These are phyloP conservation scores for Scheffersomyces stambukii DNA, from an alignment of 1,139 yeast species.

Conservation along the genomic window DNA sequence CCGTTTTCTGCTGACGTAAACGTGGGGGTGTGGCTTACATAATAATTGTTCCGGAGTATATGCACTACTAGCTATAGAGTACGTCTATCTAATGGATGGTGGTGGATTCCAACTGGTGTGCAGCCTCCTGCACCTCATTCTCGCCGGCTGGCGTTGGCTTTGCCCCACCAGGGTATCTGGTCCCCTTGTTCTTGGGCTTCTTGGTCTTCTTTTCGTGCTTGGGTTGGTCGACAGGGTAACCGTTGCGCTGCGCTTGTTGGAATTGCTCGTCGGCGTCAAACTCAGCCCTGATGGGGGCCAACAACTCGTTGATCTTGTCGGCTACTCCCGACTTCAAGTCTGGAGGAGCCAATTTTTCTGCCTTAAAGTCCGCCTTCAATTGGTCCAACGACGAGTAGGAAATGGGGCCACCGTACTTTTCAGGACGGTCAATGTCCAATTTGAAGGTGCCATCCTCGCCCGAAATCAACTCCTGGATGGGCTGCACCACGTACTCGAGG, in stretches of 20 bases:
- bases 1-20: too few species aligned
- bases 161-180: slow-evolving; percentile 70
- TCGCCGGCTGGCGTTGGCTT: slow-evolving; percentile 10
- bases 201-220: slow-evolving; percentile 64
- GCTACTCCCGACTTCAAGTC: slow-evolving; percentile 93
- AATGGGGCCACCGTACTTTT: slow-evolving; percentile 92
- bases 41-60: too few species aligned
- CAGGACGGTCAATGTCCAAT: slow-evolving; percentile 85
- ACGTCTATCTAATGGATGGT: too few species aligned
- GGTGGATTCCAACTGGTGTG: slow-evolving; percentile 5
- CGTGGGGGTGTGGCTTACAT: too few species aligned
- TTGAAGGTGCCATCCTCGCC: slow-evolving; percentile 51
- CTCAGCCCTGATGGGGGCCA: slow-evolving; percentile 81
- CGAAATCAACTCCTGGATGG: slow-evolving; percentile 72
- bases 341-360: slow-evolving; percentile 78
- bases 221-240: slow-evolving; percentile 75
- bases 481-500: slow-evolving; percentile 77
- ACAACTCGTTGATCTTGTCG: slow-evolving; percentile 71
- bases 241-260: slow-evolving; percentile 68
- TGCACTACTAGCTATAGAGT: too few species aligned
- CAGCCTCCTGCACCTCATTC: slow-evolving; percentile 5
- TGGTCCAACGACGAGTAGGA: slow-evolving; percentile 65
- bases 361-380: slow-evolving; percentile 66
- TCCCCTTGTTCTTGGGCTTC: slow-evolving; percentile 77
- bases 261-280: slow-evolving; percentile 62